Percentiles rank a stretch among this genome's conserved stretches.
Evolutionary conservation across 2,329 filamentous ascomycete species (phyloP).

Genomic region (Fusarium sp.): DNA sequence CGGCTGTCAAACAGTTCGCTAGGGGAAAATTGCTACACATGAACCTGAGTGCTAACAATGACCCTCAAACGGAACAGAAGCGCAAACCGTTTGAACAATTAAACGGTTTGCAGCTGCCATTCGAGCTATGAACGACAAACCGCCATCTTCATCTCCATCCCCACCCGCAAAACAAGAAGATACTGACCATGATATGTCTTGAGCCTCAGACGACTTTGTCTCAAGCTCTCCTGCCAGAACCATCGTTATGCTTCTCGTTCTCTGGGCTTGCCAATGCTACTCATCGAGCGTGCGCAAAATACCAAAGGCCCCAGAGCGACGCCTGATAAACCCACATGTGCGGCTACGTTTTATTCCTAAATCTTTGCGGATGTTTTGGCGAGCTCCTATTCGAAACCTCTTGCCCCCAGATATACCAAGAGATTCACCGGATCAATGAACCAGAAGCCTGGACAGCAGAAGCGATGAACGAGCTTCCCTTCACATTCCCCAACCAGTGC

Average conservation of each 20-base stretch:
- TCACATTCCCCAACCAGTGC: constrained; percentile 45
- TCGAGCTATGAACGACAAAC: constrained; percentile 15
- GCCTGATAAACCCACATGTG: constrained; percentile 45
- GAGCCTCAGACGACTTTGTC: constrained; percentile 6
- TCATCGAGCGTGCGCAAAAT: constrained; percentile 25
- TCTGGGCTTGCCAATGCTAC: constrained; percentile 14
- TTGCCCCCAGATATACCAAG: constrained; percentile 42
- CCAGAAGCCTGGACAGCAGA: constrained; percentile 45
- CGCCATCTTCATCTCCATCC: not conserved
- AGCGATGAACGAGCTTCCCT: constrained; percentile 43
- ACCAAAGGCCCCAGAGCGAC: constrained; percentile 12
- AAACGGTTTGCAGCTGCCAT: not conserved
- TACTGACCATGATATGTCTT: constrained; percentile 34
- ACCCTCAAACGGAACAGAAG: constrained; percentile 20
- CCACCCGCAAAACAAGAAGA: constrained; percentile 7
- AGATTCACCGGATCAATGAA: constrained; percentile 50
- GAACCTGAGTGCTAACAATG: constrained; percentile 4
- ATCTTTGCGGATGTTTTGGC: constrained; percentile 48
- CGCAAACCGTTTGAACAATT: constrained; percentile 17
- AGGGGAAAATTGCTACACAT: constrained; percentile 37
- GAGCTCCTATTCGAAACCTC: constrained; percentile 43
- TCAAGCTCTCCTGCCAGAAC: constrained; percentile 9
- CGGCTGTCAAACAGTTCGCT: constrained; percentile 38
- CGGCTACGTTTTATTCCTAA: constrained; percentile 46
- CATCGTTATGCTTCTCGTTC: constrained; percentile 29